Percentiles rank a stretch among this genome's conserved stretches.
phyloP scores from a whole-genome alignment of 495 filamentous ascomycete genomes.

The Penicillium tannophilum region DNA sequence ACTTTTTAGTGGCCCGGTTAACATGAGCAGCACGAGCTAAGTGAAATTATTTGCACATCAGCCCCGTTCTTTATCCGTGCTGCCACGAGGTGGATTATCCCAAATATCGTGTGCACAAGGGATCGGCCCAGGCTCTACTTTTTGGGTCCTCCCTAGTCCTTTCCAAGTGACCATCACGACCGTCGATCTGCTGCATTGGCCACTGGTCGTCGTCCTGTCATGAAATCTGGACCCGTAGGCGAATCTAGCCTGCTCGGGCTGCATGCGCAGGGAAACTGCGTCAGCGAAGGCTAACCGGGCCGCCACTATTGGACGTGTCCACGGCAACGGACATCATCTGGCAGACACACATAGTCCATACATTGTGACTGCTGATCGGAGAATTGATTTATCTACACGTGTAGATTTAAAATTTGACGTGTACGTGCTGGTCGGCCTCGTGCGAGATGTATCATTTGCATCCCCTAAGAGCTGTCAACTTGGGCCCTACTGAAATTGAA shows the following conservation, averaged over 20 bases:
- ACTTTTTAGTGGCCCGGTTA: conserved; percentile 4
- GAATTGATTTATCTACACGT: conserved; percentile 3
- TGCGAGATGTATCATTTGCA: not conserved
- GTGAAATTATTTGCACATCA: conserved; percentile 23
- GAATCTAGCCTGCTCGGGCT: not conserved
- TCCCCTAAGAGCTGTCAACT: conserved; percentile 19
- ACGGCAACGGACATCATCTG: not conserved
- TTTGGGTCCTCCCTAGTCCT: not conserved
- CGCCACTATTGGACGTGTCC: not conserved
- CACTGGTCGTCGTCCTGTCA: not conserved
- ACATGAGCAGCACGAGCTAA: conserved; percentile 10
- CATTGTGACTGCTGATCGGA: not conserved
- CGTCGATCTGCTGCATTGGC: not conserved
- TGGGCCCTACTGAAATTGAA: conserved; percentile 18
- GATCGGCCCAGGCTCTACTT: conserved; percentile 11
- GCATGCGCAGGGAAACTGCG: not conserved
- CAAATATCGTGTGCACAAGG: conserved; percentile 3
- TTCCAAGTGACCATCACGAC: not conserved
- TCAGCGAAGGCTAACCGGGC: not conserved
- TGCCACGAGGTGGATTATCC: conserved; percentile 6
- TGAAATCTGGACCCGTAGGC: not conserved
- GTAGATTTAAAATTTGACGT: not conserved
- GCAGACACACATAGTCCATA: not conserved
- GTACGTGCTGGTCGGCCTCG: not conserved
- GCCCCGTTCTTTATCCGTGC: conserved; percentile 1